Conservation (phyloP, 257 asterid genomes). For the Anisodus acutangulus region DNA sequence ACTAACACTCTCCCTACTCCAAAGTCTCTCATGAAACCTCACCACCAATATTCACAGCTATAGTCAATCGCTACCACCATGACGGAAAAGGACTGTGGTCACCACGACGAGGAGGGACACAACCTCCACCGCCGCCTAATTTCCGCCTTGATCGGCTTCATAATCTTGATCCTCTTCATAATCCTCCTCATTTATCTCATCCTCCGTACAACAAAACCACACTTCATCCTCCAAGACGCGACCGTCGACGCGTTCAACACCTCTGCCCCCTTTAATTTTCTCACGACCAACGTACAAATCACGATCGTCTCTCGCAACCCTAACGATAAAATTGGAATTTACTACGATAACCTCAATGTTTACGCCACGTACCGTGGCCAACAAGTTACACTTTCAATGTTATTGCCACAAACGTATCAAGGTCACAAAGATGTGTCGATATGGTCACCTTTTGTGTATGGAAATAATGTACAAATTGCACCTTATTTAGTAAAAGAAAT, state of each 20-base stretch:
- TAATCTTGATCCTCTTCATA: constrained; percentile 48
- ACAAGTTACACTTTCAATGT: constrained; percentile 58
- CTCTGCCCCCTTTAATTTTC: constrained; percentile 48
- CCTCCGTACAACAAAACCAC: constrained; percentile 76
- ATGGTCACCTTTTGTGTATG: constrained; percentile 70
- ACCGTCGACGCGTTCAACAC: constrained; percentile 69
- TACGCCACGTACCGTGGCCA: constrained; percentile 68
- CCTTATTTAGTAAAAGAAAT: constrained; percentile 23
- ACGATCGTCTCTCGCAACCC: constrained; percentile 68
- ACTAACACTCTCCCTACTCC: neutral
- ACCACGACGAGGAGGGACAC: constrained; percentile 46
- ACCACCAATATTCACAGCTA: neutral
- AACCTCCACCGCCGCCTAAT: constrained; percentile 44
- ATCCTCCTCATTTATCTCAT: constrained; percentile 63
- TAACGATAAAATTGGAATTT: constrained; percentile 56
- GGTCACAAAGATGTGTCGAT: constrained; percentile 65
- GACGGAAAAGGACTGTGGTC: constrained; percentile 64
- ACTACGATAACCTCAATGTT: constrained; percentile 61
- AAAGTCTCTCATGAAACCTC: neutral
- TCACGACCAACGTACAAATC: constrained; percentile 60
- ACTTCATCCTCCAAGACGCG: constrained; percentile 69
- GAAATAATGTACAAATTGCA: constrained; percentile 59
- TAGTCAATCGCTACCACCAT: constrained; percentile 14
- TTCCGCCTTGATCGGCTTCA: constrained; percentile 28
- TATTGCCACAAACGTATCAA: constrained; percentile 57